phyloP scores from a whole-genome alignment of 1,284 basidiomycete genomes.

The Ceratorhiza oryzae-sativae region DNA sequence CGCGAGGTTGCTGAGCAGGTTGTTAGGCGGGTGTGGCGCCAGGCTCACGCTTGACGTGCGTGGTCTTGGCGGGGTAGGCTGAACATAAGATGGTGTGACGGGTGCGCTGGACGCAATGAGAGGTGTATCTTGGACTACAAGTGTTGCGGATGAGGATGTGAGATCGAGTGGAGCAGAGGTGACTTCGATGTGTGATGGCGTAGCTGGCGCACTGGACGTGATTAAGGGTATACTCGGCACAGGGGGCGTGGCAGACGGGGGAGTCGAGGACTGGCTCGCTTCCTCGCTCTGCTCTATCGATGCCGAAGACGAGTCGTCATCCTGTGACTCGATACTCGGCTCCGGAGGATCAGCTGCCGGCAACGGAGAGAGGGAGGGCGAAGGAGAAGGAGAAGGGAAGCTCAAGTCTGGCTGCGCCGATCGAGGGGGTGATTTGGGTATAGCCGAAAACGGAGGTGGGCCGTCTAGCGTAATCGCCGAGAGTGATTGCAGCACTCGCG shows the following conservation, averaged over 20 bases:
- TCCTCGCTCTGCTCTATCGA: neutral
- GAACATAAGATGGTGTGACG: conserved; percentile 13
- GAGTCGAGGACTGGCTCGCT: neutral
- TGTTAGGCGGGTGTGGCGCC: neutral
- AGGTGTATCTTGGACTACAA: neutral
- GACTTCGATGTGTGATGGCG: neutral
- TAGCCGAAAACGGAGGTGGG: conserved; percentile 1
- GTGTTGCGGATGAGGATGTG: neutral
- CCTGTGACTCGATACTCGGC: neutral
- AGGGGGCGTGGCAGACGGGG: conserved; percentile 6
- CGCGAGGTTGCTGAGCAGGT: neutral
- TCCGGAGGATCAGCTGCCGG: neutral
- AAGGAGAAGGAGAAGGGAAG: neutral
- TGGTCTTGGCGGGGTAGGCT: neutral
- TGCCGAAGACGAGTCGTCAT: conserved; percentile 17
- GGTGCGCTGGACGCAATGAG: conserved; percentile 9
- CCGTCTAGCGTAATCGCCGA: conserved; percentile 16
- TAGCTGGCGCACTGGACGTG: conserved; percentile 8
- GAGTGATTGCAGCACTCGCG: conserved; percentile 1
- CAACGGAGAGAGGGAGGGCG: neutral
- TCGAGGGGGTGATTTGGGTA: conserved; percentile 16
- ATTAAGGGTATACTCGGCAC: neutral
- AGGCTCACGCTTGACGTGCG: neutral
- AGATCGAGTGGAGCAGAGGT: neutral
- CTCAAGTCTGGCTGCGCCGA: conserved; percentile 7